phyloP scores from a whole-genome alignment of 2,329 filamentous ascomycete species.

The Aspergillus persii region DNA sequence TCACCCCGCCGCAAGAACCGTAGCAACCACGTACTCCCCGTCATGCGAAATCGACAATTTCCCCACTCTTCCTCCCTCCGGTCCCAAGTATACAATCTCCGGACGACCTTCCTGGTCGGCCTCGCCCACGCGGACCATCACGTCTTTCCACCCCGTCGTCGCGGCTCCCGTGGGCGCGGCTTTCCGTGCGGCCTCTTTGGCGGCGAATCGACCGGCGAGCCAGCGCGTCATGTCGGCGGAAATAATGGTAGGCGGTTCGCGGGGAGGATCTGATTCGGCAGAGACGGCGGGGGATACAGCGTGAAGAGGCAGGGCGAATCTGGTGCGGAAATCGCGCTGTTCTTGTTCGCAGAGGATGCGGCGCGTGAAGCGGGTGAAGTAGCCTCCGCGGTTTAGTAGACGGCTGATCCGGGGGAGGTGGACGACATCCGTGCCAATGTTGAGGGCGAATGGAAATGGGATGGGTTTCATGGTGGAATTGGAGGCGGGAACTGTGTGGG shows the following conservation, averaged over 20 bases:
- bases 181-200: slow-evolving; percentile 74
- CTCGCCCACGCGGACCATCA: slow-evolving; percentile 44
- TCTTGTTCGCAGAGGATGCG: slow-evolving; percentile 43
- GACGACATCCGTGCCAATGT: slow-evolving; percentile 78
- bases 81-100: slow-evolving; percentile 37
- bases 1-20: slow-evolving; percentile 39
- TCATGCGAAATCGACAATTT: slow-evolving; percentile 85
- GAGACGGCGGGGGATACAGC: not conserved
- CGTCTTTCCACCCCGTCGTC: slow-evolving; percentile 60
- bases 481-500: not conserved
- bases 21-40: slow-evolving; percentile 67
- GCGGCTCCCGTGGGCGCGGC: slow-evolving; percentile 58
- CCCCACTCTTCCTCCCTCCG: slow-evolving; percentile 49
- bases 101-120: slow-evolving; percentile 28
- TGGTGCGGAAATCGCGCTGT: slow-evolving; percentile 35
- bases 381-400: slow-evolving; percentile 51
- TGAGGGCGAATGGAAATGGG: slow-evolving; percentile 63
- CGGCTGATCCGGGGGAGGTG: slow-evolving; percentile 62
- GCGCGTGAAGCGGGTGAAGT: slow-evolving; percentile 37
- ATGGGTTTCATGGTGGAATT: slow-evolving; percentile 30
- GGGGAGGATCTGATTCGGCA: not conserved
- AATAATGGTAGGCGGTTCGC: not conserved
- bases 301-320: slow-evolving; percentile 24
- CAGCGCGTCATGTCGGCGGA: slow-evolving; percentile 39
- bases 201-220: slow-evolving; percentile 60